Evolutionary conservation across 1,139 yeast genomes (phyloP).

Genomic region (Arxiozyma telluris): DNA sequence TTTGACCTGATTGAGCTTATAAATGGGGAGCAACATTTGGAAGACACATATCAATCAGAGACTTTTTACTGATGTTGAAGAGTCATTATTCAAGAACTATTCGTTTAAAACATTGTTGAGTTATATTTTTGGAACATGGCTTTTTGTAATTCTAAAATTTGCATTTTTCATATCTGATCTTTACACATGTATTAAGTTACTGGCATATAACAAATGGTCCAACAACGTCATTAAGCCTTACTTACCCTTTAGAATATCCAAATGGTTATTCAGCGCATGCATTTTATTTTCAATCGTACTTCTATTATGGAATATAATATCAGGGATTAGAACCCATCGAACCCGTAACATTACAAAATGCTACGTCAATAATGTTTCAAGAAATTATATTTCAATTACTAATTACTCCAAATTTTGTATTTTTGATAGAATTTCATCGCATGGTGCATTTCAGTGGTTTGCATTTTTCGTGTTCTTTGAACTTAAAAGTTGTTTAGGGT

Average conservation of each 20-base stretch:
- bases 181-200: constrained; percentile 65
- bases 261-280: constrained; percentile 83
- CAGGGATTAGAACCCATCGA: constrained; percentile 50
- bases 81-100: constrained; percentile 45
- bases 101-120: constrained; percentile 45
- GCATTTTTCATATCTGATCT: constrained; percentile 64
- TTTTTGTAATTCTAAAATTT: constrained; percentile 43
- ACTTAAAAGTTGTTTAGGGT: constrained; percentile 52
- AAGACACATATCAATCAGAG: constrained; percentile 22
- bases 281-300: constrained; percentile 63
- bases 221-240: constrained; percentile 42
- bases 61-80: constrained; percentile 34
- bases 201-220: constrained; percentile 73
- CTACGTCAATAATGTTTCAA: constrained; percentile 60
- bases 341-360: constrained; percentile 62
- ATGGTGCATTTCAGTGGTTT: constrained; percentile 53
- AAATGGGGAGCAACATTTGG: constrained; percentile 22
- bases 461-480: constrained; percentile 61
- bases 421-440: constrained; percentile 57
- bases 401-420: constrained; percentile 65
- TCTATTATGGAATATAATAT: constrained; percentile 47
- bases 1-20: background rate
- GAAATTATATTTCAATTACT: constrained; percentile 46
- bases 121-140: constrained; percentile 43
- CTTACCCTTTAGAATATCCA: constrained; percentile 53